Conservation (phyloP, 1,284 basidiomycete genomes). For the Cryptococcus amylolentus region DNA sequence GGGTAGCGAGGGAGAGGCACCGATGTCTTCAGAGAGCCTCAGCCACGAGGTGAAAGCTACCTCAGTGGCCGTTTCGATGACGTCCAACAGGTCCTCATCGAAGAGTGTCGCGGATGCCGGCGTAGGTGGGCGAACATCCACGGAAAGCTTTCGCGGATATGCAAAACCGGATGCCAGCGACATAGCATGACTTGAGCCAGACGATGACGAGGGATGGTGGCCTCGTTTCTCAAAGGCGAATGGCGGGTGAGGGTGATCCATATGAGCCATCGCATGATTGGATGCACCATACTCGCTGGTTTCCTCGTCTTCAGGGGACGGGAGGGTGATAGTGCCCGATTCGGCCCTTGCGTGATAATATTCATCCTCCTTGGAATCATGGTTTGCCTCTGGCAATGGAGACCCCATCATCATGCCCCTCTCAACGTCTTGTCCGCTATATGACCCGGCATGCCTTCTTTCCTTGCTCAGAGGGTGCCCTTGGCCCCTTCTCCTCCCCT, state of each 20-base stretch:
- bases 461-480: not conserved
- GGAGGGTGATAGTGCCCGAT: conserved; percentile 23
- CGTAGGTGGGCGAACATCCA: conserved; percentile 46
- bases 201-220: conserved; percentile 36
- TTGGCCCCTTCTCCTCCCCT: not conserved
- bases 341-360: conserved; percentile 25
- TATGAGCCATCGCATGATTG: conserved; percentile 13
- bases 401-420: conserved; percentile 73
- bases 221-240: conserved; percentile 15
- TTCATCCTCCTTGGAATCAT: not conserved
- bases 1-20: conserved; percentile 27
- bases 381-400: conserved; percentile 13
- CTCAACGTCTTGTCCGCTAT: conserved; percentile 85
- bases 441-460: conserved; percentile 85
- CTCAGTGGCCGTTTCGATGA: conserved; percentile 51
- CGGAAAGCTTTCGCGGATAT: conserved; percentile 33
- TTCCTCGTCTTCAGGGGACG: conserved; percentile 17
- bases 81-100: conserved; percentile 52
- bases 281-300: conserved; percentile 14
- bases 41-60: conserved; percentile 52
- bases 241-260: conserved; percentile 13
- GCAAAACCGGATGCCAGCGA: conserved; percentile 12
- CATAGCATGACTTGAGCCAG: conserved; percentile 32
- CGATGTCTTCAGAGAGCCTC: conserved; percentile 51
- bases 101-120: conserved; percentile 46